Percentiles rank a stretch among this genome's conserved stretches.
Evolutionary conservation across 1,284 basidiomycete species (phyloP).

Genomic region (Melampsora americana): DNA sequence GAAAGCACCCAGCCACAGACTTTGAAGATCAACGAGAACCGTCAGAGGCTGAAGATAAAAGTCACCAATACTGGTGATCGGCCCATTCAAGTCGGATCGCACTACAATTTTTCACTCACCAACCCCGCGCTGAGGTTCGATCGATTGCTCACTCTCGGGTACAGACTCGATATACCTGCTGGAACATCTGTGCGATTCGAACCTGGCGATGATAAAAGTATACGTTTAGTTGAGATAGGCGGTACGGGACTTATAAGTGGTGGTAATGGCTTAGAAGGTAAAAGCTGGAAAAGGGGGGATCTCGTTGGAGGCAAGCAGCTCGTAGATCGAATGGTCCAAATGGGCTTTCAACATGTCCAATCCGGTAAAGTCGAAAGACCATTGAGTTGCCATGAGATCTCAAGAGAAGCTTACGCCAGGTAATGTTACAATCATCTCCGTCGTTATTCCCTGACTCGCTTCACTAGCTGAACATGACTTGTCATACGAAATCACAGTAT

Average conservation of each 20-base stretch:
- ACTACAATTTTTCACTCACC: constrained; percentile 85
- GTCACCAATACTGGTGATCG: constrained; percentile 92
- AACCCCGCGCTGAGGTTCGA: constrained; percentile 81
- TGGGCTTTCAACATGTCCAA: constrained; percentile 53
- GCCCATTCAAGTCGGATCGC: constrained; percentile 89
- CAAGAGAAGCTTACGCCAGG: constrained; percentile 61
- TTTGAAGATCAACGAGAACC: constrained; percentile 71
- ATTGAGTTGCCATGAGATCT: constrained; percentile 47
- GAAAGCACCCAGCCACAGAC: constrained; percentile 48
- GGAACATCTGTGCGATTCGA: constrained; percentile 96
- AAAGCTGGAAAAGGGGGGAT: constrained; percentile 58
- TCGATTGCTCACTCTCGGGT: constrained; percentile 73
- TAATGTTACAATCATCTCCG: not conserved
- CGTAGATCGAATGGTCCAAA: constrained; percentile 59
- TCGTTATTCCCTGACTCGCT: too few species aligned
- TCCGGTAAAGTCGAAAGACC: constrained; percentile 50
- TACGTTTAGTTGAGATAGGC: constrained; percentile 74
- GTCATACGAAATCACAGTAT: constrained; percentile 59
- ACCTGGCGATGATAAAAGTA: constrained; percentile 81
- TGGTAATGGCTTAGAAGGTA: constrained; percentile 65
- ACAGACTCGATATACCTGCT: constrained; percentile 83
- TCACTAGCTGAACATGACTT: not conserved
- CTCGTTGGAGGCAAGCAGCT: constrained; percentile 62
- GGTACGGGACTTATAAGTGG: constrained; percentile 72
- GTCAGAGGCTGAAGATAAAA: constrained; percentile 67